Conservation (phyloP, 2,329 filamentous ascomycete species). For the Lecanoromycetidae sp. region DNA sequence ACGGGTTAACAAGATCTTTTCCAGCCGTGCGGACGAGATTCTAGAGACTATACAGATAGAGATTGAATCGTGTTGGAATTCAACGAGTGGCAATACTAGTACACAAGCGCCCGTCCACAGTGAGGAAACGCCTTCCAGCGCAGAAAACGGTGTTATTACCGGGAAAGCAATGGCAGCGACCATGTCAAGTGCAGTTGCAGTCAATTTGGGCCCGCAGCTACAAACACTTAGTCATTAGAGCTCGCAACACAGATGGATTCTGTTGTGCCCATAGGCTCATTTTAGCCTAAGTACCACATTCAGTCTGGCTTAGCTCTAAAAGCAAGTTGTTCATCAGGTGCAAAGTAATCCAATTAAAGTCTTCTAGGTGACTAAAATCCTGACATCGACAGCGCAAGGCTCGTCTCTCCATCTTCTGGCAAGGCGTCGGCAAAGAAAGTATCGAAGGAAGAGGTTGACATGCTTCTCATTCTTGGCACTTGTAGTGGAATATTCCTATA, state of each 20-base stretch:
- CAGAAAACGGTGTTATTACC: background rate
- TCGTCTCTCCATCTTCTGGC: slow-evolving; percentile 2
- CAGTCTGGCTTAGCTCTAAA: slow-evolving; percentile 1
- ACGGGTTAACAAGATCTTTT: background rate
- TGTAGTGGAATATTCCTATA: slow-evolving; percentile 1
- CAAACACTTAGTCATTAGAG: background rate
- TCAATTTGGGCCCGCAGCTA: background rate
- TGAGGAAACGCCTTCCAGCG: background rate
- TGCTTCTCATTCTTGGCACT: background rate
- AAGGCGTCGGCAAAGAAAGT: slow-evolving; percentile 3
- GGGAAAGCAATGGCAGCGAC: background rate
- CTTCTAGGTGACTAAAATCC: background rate
- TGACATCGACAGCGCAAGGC: background rate
- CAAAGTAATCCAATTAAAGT: slow-evolving; percentile 1
- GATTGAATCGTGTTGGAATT: slow-evolving; percentile 1
- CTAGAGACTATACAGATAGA: slow-evolving; percentile 1
- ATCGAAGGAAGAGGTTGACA: slow-evolving; percentile 2
- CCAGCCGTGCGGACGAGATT: background rate
- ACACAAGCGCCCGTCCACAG: background rate
- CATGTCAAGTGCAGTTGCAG: background rate
- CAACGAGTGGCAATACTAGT: background rate
- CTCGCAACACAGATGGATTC: background rate
- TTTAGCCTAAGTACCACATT: background rate
- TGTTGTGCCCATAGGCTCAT: background rate
- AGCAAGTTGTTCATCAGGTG: slow-evolving; percentile 1